Evolutionary conservation across 78 protist species (phyloP).

Genomic region (Dictyostelium firmibasis): DNA sequence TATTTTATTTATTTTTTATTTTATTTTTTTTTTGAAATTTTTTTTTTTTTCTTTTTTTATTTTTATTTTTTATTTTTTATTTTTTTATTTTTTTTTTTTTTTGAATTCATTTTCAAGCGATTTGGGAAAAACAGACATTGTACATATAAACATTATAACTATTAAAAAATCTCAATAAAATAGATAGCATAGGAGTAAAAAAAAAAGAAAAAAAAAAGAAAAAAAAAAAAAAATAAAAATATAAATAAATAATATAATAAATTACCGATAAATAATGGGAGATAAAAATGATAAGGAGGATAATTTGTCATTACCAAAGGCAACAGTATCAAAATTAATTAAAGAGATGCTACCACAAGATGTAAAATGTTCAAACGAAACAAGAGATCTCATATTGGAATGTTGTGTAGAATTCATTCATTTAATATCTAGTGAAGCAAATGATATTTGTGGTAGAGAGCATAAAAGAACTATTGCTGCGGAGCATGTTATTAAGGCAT

Average conservation of each 20-base stretch:
- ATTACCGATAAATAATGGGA: background rate
- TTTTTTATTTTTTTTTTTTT: background rate
- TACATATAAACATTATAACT: too few species aligned
- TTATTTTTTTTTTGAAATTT: background rate
- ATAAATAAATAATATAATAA: background rate
- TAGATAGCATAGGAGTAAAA: too few species aligned
- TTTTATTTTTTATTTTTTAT: background rate
- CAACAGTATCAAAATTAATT: slow-evolving; percentile 61
- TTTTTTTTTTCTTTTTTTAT: background rate
- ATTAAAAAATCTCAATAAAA: too few species aligned
- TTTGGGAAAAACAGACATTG: too few species aligned
- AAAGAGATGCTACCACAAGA: slow-evolving; percentile 59
- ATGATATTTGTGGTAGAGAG: slow-evolving; percentile 62
- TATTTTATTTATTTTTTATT: background rate
- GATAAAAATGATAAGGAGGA: slow-evolving; percentile 24
- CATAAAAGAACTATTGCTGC: slow-evolving; percentile 55
- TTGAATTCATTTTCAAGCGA: too few species aligned
- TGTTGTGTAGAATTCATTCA: slow-evolving; percentile 78
- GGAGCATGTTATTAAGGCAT: slow-evolving; percentile 60
- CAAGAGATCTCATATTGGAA: slow-evolving; percentile 68
- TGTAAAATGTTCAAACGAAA: slow-evolving; percentile 60
- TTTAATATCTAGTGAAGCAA: slow-evolving; percentile 75
- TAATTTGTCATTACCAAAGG: slow-evolving; percentile 64
- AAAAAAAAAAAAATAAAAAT: background rate
- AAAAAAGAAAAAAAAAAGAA: background rate